Evolutionary conservation across 495 filamentous ascomycete genomes (phyloP), one percentile per base, ranked within the genome.

Genomic region (Penicillium cinerascens): DNA sequence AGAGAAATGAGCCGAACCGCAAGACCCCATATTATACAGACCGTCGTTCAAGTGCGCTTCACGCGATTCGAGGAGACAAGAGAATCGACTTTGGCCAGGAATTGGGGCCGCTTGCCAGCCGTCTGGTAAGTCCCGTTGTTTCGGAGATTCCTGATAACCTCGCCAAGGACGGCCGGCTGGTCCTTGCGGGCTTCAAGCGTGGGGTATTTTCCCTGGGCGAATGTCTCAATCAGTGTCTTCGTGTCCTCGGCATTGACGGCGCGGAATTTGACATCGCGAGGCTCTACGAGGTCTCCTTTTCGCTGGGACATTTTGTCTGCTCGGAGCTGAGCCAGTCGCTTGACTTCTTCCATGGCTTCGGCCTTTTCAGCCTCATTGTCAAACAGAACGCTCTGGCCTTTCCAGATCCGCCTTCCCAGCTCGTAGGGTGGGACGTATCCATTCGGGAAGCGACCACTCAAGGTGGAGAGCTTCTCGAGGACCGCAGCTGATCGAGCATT

Each of bases 181-280:
- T 52, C 53, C 44, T 65, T 48, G 2, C 42, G 38, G 11, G 15
- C 41, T 17, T 61, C 56, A 15, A 58, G 22, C 6, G 51, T 47
- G 10, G 67, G 63, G 45, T 78, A 79, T 41, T 68, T 66, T 5
- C 77, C 77, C 44, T 59, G 86, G 59, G 92, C 92, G 45, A 95
- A 72, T 38, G 85, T 77, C 57, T 88, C 74, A 59, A 97, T 82
- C 15, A 97, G 69, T 5, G 76, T 75, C 47, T 79, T 77, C 27
- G 73, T 74, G 27, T 90, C 70, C 45, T 89, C 76, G 13, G 69
- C 65, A 54, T 81, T 75, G 22, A 89, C 71, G 9, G 69, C 64
- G 36, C 58, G 56, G 43, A 81, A 65, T 8, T 55, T 61, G 29
- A 77, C 35, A 2, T 58, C 53, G 11, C 58, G 49, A n/a, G 75